Evolutionary conservation across 805 yeast genomes (phyloP), one percentile per base, ranked within the genome.

Genomic region (Ogataea saltuana): DNA sequence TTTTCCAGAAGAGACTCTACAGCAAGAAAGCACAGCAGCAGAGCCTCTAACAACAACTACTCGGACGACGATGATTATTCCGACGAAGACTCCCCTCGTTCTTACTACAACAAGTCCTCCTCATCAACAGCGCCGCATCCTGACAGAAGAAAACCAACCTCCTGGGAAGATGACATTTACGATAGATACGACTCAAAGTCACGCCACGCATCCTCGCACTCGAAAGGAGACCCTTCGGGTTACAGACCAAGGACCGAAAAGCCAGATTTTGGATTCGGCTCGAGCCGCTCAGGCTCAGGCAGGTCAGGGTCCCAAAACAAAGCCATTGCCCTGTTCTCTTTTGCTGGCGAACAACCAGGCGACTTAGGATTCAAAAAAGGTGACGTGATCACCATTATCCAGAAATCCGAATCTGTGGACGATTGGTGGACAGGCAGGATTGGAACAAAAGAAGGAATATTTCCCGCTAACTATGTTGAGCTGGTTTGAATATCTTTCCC

Each of bases 361-460:
- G 99, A 93, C 64, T 73, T 93, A 58, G 78, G 95, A 4, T 93
- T 93, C 74, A 83, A 80, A 53, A 93, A 93, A 71, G 99, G 99
- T 42, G 99, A 93, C 64, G 85, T 87, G 12, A 87, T 93, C 54
- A 83, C 88, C 32, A 85, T 93, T 52, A 69, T 87, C 43, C 88
- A 89, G 64, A 88, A 86, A 65, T 81, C 93, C 8, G 90, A 85
- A 7, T 84, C 96, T 11, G 79, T 81, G 38, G 96, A 93, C 63
- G 98, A 93, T 63, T 93, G 99, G 99, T 93, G 99, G 99, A 88
- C 97, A 0, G 99, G 99, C 20, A 81, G 85, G 61, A 70, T 81
- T 42, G 86, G 85, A 53, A 91, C 95, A 10, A 68, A 68, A 48
- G 88, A 87, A 56, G 99, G 99, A 32, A 90, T 90, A 17, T 91